These are phyloP conservation scores for Kuraishia floccosa DNA, from an alignment of 805 yeast genomes.

Conservation along the genomic window DNA sequence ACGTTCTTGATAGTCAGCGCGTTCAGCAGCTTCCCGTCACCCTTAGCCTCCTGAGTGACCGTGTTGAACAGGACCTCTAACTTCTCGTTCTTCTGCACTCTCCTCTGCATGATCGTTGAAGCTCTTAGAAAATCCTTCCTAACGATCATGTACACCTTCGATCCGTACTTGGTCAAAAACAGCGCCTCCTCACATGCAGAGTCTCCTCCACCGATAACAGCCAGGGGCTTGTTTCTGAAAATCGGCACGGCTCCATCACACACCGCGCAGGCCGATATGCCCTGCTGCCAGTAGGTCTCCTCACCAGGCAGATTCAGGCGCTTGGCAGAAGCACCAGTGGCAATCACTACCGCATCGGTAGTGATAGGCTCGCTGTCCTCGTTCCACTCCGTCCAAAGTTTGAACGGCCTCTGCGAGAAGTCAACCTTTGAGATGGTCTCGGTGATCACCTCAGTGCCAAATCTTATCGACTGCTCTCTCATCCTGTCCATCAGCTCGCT, in stretches of 20 bases:
- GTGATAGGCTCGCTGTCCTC: constrained; percentile 89
- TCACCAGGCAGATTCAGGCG: constrained; percentile 93
- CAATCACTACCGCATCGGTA: constrained; percentile 84
- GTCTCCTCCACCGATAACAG: constrained; percentile 98
- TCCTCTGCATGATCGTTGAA: constrained; percentile 92
- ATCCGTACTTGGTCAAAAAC: constrained; percentile 94
- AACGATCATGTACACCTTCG: constrained; percentile 86
- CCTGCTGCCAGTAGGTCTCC: constrained; percentile 97
- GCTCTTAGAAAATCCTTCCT: constrained; percentile 95
- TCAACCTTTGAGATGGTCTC: constrained; percentile 94
- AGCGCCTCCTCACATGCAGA: constrained; percentile 99
- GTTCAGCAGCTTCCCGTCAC: constrained; percentile 78
- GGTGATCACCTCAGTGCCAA: constrained; percentile 90
- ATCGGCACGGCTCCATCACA: constrained; percentile 99
- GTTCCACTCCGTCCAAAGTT: constrained; percentile 92
- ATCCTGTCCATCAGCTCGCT: constrained; percentile 83
- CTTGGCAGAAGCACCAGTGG: constrained; percentile 98
- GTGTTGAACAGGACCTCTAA: constrained; percentile 85
- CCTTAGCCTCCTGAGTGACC: constrained; percentile 79
- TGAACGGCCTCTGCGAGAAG: constrained; percentile 80
- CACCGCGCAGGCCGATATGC: constrained; percentile 98
- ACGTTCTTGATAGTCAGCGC: constrained; percentile 58
- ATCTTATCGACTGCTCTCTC: constrained; percentile 78
- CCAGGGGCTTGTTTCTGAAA: constrained; percentile 95
- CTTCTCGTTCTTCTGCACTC: constrained; percentile 76